Percentiles rank a stretch among this genome's conserved stretches.
These are phyloP conservation scores for Calophaca sinica DNA, from an alignment of 306 rosid species.

Conservation along the genomic window DNA sequence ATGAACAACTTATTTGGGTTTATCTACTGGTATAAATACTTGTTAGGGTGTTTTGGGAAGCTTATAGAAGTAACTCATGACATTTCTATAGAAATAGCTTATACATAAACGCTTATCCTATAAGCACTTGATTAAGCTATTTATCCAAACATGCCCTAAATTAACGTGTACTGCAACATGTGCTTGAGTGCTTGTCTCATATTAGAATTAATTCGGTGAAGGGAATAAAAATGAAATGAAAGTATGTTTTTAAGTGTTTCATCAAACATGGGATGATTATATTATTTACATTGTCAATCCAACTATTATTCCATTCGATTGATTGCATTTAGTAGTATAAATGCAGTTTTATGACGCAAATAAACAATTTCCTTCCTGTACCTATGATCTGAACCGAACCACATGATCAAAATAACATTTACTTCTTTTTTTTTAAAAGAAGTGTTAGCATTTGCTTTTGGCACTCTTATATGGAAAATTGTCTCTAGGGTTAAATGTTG, in stretches of 20 bases:
- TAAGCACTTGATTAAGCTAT: too few species aligned
- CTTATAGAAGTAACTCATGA: too few species aligned
- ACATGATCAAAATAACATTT: conserved; percentile 35
- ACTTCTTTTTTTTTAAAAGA: not conserved
- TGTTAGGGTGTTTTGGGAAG: too few species aligned
- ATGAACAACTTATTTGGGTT: too few species aligned
- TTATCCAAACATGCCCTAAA: too few species aligned
- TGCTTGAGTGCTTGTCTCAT: too few species aligned
- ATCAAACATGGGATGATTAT: conserved; percentile 11
- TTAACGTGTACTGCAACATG: too few species aligned
- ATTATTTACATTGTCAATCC: conserved; percentile 15
- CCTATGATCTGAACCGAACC: conserved; percentile 3
- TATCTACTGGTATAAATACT: too few species aligned
- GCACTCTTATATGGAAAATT: not conserved
- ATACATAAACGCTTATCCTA: too few species aligned
- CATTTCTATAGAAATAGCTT: too few species aligned
- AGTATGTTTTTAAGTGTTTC: not conserved
- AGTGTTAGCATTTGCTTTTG: not conserved
- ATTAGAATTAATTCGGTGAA: not conserved
- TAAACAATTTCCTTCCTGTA: not conserved
- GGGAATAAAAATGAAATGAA: not conserved
- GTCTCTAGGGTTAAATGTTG: conserved; percentile 6
- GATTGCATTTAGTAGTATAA: not conserved
- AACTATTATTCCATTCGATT: not conserved
- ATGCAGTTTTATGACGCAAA: conserved; percentile 2